Base-by-base conservation (phyloP, 148 eudicot species). In the Polygonum maritimum region DNA sequence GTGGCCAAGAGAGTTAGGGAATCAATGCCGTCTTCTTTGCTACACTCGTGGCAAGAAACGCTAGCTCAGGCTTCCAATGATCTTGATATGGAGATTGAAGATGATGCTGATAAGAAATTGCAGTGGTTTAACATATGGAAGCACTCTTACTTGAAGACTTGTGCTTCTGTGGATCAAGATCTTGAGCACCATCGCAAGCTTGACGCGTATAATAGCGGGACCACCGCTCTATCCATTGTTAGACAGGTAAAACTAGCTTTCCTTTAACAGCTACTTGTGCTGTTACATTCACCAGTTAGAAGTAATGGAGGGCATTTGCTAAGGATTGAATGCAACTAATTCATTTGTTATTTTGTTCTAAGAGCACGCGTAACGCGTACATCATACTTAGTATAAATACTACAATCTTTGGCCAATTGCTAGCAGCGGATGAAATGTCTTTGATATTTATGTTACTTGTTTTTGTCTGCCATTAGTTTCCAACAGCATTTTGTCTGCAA, bases 1-100 rank as follows among this genome's bases (percentile, higher is more conserved):
- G 95, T 94, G 75, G 85, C 98, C 1, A 94, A 94, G 84, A 82
- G 65, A 31, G 97, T 94, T 39, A 85, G 98, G 83, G 95, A 94
- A 54, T 87, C 88, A 45, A 82, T 94, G 95, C 93, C 95, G 0
- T 79, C 88, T 6, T 83, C 89, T 15, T 85, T 94, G 86, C 83
- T 94, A 19, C 86, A 88, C 79, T 86, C 84, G 63, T 94, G 97
- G 98, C 97, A 91, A 78, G 89, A 91, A 77, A 58, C 84, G 7
- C 81, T 91, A 41, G 84, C 88, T 63, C 88, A 89, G 79, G 86
- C 85, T 74, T 85, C 89, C 12, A 63, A 81, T 70, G 92, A 91
- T 77, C 81, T 85, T 14, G 95, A 90, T 82, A 73, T 84, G 58
- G 88, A 86, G 69, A 12, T 86, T 57, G 89, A 83, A 7, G 38